Evolutionary conservation across 2,329 filamentous ascomycete genomes (phyloP).

Genomic region (Botrytis squamosa): DNA sequence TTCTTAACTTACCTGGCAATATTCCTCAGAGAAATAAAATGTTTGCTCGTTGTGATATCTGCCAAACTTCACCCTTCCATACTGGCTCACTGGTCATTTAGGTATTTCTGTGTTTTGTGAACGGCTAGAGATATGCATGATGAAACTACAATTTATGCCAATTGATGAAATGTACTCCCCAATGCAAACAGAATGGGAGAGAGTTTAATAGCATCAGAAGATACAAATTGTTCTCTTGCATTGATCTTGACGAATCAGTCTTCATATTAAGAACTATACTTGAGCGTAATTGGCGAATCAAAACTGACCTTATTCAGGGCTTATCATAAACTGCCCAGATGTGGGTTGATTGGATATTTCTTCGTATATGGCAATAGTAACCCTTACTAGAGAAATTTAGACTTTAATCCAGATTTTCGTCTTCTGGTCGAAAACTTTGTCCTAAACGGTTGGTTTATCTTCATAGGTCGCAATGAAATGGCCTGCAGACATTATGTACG

Average conservation of each 20-base stretch:
- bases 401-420: background rate
- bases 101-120: background rate
- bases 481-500: slow-evolving; percentile 17
- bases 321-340: background rate
- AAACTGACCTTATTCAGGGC: background rate
- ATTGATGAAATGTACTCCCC: slow-evolving; percentile 5
- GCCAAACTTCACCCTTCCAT: background rate
- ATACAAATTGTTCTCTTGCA: background rate
- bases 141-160: background rate
- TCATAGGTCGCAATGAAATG: background rate
- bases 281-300: background rate
- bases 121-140: background rate
- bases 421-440: background rate
- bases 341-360: background rate
- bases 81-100: background rate
- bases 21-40: background rate
- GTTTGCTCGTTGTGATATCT: slow-evolving; percentile 9
- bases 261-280: background rate
- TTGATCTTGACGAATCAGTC: background rate
- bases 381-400: background rate
- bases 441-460: background rate
- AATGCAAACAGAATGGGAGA: background rate
- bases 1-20: slow-evolving; percentile 5
- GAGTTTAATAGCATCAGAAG: background rate
- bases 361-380: background rate